phyloP scores from a whole-genome alignment of 2,329 filamentous ascomycete species.

The Aspergillus pseudoglaucus region DNA sequence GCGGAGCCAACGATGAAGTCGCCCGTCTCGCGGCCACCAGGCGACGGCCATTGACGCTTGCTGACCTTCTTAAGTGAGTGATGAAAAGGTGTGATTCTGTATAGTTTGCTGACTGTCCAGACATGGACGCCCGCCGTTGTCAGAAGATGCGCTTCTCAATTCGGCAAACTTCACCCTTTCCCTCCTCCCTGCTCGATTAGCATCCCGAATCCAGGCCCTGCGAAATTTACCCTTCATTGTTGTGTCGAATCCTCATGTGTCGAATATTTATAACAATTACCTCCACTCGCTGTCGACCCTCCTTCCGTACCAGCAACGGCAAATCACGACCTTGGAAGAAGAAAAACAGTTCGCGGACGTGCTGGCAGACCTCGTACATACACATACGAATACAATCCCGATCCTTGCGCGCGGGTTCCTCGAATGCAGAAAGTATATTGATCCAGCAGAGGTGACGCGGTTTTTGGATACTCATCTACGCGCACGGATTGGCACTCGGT shows the following conservation, averaged over 20 bases:
- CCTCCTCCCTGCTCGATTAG: slow-evolving; percentile 83
- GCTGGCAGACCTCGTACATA: slow-evolving; percentile 89
- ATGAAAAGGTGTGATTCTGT: slow-evolving; percentile 42
- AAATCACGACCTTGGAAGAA: slow-evolving; percentile 72
- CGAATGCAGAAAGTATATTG: slow-evolving; percentile 87
- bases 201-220: slow-evolving; percentile 86
- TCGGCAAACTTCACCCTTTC: slow-evolving; percentile 95
- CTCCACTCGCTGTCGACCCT: slow-evolving; percentile 86
- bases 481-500: slow-evolving; percentile 83
- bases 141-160: slow-evolving; percentile 69
- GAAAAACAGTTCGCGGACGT: slow-evolving; percentile 88
- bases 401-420: slow-evolving; percentile 87
- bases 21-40: slow-evolving; percentile 68
- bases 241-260: slow-evolving; percentile 93
- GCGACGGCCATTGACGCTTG: slow-evolving; percentile 74
- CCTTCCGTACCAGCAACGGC: slow-evolving; percentile 69
- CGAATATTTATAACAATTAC: slow-evolving; percentile 93
- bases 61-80: slow-evolving; percentile 76
- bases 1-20: slow-evolving; percentile 67
- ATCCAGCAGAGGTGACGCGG: slow-evolving; percentile 70
- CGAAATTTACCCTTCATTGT: slow-evolving; percentile 95
- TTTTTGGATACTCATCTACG: slow-evolving; percentile 93
- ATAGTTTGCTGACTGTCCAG: slow-evolving; percentile 26
- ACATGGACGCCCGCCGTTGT: slow-evolving; percentile 77
- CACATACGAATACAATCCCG: slow-evolving; percentile 90